Conservation (phyloP, 441 rosid genomes). For the Macaranga tanarius region DNA sequence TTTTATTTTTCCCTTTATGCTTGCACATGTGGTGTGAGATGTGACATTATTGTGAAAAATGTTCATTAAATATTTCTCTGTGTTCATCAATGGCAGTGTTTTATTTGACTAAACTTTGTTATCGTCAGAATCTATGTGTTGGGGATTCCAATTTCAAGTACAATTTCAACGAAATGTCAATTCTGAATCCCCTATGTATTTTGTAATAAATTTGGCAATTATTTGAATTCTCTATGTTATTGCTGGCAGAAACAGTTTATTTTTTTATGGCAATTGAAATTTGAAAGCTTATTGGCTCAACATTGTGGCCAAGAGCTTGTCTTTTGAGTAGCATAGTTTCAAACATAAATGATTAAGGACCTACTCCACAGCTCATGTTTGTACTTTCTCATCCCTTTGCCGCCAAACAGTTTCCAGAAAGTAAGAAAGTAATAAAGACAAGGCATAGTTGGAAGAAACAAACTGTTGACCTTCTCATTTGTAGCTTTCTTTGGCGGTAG, state of each 20-base stretch:
- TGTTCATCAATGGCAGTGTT: not conserved
- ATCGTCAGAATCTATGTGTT: not conserved
- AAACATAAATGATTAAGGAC: not conserved
- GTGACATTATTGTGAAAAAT: not conserved
- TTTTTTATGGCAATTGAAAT: conserved; percentile 4
- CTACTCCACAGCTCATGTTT: not conserved
- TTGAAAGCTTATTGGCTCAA: conserved; percentile 6
- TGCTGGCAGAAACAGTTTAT: not conserved
- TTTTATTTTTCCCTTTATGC: not conserved
- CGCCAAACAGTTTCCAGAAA: not conserved
- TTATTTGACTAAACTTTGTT: not conserved
- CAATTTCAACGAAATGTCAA: not conserved
- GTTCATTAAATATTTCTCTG: not conserved
- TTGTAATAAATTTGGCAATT: conserved; percentile 2
- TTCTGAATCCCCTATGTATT: conserved; percentile 1
- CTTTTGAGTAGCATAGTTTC: conserved; percentile 1
- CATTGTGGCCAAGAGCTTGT: not conserved
- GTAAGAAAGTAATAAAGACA: not conserved
- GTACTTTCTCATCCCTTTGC: not conserved
- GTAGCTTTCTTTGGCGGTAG: not conserved
- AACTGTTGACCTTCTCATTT: not conserved
- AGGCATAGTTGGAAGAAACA: not conserved
- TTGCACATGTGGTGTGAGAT: not conserved
- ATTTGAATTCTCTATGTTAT: not conserved
- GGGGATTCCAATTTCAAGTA: not conserved